Base-by-base conservation (phyloP, 495 filamentous ascomycete species). In the Pyrenula massariospora region DNA sequence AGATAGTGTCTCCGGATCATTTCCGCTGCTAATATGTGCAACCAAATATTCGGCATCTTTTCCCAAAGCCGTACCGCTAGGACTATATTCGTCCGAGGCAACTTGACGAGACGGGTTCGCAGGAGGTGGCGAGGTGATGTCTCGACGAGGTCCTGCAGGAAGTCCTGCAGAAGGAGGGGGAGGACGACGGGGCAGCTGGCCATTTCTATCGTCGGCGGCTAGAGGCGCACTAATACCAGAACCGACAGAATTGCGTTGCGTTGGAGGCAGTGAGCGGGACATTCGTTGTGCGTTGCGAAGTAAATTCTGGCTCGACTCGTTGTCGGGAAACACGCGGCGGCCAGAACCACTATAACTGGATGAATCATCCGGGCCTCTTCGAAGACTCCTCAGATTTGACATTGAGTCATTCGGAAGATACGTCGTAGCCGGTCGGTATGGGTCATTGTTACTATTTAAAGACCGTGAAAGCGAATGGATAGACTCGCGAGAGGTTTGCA, bases 401-500 rank as follows among this genome's bases (percentile, higher is more conserved):
- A 66, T 73, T 54, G 68, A 72, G 55, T 90, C 88, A 52, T 76
- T 74, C 15, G 68, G 68, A 19, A 77, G 69, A 58, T 85, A 83
- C 12, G 77, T 75, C 1, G 77, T 74, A 15, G 88, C 82, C 0
- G 82, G 88, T 24, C 88, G 81, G 65, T 96, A 97, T 20, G 88
- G 91, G 68, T 96, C 91, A 62, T 95, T 84, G 52, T 79, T 74
- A 53, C 77, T 76, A 25, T 80, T 73, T 19, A 87, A 78, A 8
- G 82, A 83, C 22, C 86, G 79, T n/a, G 89, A 84, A 54, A 96
- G 71, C 0, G 90, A 92, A 62, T 91, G 82, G 53, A 96, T 65
- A 15, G 92, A 97, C 54, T 94, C 90, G 25, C 81, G 79, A 1
- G 93, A 96, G 64, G 77, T 77, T 20, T 91, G 82, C 24, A 93